Conservation (phyloP, 2,329 filamentous ascomycete genomes). For the Talaromyces albobiverticillius region DNA sequence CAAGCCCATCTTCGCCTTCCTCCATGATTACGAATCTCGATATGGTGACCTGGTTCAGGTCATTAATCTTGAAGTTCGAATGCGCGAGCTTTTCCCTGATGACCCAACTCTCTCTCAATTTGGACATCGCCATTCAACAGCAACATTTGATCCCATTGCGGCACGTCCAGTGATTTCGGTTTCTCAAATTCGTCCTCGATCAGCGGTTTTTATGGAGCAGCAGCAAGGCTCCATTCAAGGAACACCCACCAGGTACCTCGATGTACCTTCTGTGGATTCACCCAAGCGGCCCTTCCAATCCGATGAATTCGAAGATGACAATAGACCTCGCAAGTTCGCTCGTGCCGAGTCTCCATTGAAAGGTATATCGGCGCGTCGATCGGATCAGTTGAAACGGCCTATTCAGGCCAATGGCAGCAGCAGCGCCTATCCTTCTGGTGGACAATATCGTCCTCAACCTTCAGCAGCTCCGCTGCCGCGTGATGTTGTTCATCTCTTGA, state of each 20-base stretch:
- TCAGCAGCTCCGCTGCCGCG: constrained; percentile 69
- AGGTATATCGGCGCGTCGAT: constrained; percentile 77
- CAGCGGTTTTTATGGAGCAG: constrained; percentile 30
- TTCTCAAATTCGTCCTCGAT: constrained; percentile 69
- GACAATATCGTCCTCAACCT: constrained; percentile 50
- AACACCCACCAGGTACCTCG: constrained; percentile 35
- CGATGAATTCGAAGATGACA: constrained; percentile 72
- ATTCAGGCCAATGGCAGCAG: constrained; percentile 27
- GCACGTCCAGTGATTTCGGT: constrained; percentile 83
- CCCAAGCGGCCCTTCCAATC: constrained; percentile 58
- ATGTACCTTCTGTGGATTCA: constrained; percentile 38
- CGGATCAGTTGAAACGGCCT: constrained; percentile 68
- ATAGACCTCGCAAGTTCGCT: constrained; percentile 78
- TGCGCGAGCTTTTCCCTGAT: constrained; percentile 89
- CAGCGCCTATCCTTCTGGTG: constrained; percentile 17
- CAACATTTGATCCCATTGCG: constrained; percentile 75
- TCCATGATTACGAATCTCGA: constrained; percentile 92
- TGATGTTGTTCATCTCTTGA: constrained; percentile 60
- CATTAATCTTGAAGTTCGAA: constrained; percentile 83
- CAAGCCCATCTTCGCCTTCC: constrained; percentile 83
- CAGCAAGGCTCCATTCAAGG: constrained; percentile 27
- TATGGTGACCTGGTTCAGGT: constrained; percentile 93
- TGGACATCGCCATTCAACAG: constrained; percentile 68
- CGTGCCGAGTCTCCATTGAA: constrained; percentile 93
- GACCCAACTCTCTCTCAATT: constrained; percentile 77